Evolutionary conservation across 306 rosid species (phyloP), one percentile per base, ranked within the genome.

Genomic region (Cicer judaicum): DNA sequence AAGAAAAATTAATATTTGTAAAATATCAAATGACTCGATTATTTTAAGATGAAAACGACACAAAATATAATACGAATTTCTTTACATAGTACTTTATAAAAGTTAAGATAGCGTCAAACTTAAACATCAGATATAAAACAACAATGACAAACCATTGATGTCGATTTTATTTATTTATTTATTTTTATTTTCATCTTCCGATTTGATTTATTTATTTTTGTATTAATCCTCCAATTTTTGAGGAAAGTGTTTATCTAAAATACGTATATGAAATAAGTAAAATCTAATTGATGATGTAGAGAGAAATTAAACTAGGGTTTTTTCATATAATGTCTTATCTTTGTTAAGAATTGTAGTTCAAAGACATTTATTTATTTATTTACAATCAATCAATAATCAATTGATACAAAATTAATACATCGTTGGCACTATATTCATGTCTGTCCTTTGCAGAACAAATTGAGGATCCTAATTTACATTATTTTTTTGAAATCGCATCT

Each of bases 401-500:
- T 46, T 2, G 11, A 59, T 72, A 68, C 47, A 48, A 18, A 12
- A 29, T 29, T 29, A 68, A 61, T 55, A 61, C 43, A 77, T 73
- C 43, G 47, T 47, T 41, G 78, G 21, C 55, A 74, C 34, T 63
- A 41, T 40, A 34, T 77, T 48, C 68, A 52, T 67, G 41, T 66
- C 66, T 78, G 18, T 52, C 13, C 43, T 53, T 64, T 49, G 38
- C 46, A 64, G 21, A 54, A 70, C 10, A 68, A 64, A 52, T 2
- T 39, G 18, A 34, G 13, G 21, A 64, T 16, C 24, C 7, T 60
- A 47, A 46, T 57, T 41, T 42, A 41, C 70, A 34, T 24, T 73
- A 86, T 18, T 79, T 76, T 80, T 78, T 61, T 2, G 89, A 78
- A 42, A 82, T 18, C 61, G 91, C 88, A 18, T 88, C 92, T 82